Evolutionary conservation across 768 basidiomycete species (phyloP).

Genomic region (Calocybe cyanea): DNA sequence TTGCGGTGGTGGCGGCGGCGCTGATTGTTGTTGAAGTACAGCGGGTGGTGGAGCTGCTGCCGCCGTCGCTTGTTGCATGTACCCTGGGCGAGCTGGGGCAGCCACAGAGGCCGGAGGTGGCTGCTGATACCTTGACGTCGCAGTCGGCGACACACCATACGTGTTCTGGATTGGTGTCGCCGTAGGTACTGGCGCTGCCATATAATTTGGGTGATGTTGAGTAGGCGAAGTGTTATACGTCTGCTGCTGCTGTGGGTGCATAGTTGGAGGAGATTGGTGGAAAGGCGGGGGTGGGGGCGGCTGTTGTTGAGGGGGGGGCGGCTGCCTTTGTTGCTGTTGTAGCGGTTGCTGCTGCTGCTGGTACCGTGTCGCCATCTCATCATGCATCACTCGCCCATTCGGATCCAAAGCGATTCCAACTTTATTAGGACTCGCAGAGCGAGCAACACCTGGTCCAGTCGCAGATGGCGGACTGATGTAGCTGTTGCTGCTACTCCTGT

Average conservation of each 20-base stretch:
- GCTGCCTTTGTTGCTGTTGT: constrained; percentile 22
- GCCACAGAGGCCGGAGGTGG: background rate
- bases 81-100: too few species aligned
- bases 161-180: constrained; percentile 33
- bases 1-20: constrained; percentile 8
- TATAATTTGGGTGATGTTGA: constrained; percentile 25
- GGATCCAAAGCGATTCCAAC: constrained; percentile 83
- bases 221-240: background rate
- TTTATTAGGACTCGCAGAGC: constrained; percentile 72
- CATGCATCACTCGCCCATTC: constrained; percentile 74
- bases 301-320: constrained; percentile 22
- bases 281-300: constrained; percentile 20
- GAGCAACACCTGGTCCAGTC: constrained; percentile 27
- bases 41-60: background rate
- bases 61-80: background rate
- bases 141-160: constrained; percentile 30
- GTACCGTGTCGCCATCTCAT: constrained; percentile 68
- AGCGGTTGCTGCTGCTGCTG: constrained; percentile 40
- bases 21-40: constrained; percentile 8
- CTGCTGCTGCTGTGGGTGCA: constrained; percentile 22
- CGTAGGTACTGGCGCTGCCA: constrained; percentile 20
- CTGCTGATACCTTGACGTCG: constrained; percentile 20
- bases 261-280: constrained; percentile 6
- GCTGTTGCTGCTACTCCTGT: constrained; percentile 26
- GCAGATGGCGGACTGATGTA: constrained; percentile 36